Evolutionary conservation across 1,284 basidiomycete genomes (phyloP).

Genomic region (Rhodotorula sp.): DNA sequence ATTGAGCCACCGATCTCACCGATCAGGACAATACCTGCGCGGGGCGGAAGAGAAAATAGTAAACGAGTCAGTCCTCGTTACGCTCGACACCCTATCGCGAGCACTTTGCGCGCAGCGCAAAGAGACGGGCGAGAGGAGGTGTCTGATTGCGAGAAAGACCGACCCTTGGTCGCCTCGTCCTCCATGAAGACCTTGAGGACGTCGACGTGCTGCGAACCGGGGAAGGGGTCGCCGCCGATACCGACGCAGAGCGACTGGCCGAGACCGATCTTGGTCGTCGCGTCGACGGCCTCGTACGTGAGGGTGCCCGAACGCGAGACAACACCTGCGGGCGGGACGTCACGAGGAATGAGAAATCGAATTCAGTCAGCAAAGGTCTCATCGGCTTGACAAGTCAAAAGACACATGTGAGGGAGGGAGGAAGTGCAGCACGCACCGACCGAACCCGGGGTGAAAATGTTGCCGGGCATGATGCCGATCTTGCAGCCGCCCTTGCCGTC

Average conservation of each 20-base stretch:
- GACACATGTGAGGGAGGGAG: not conserved
- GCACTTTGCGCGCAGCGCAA: too few species aligned
- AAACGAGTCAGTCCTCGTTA: not conserved
- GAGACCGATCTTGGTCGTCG: constrained; percentile 93
- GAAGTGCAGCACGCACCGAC: constrained; percentile 62
- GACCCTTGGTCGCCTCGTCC: constrained; percentile 84
- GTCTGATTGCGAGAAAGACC: too few species aligned
- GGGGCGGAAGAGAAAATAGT: not conserved
- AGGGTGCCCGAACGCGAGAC: constrained; percentile 95
- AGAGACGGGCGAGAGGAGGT: too few species aligned
- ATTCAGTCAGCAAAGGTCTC: too few species aligned
- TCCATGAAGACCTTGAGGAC: constrained; percentile 95
- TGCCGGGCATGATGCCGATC: constrained; percentile 99
- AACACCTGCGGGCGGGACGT: constrained; percentile 59
- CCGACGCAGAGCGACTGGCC: constrained; percentile 97
- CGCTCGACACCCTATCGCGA: too few species aligned
- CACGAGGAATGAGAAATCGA: not conserved
- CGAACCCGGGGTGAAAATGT: constrained; percentile 92
- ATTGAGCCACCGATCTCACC: constrained; percentile 99
- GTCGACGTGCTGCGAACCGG: constrained; percentile 92
- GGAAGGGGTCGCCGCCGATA: constrained; percentile 99
- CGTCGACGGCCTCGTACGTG: constrained; percentile 79
- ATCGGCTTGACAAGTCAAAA: not conserved
- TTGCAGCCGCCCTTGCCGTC: constrained; percentile 71
- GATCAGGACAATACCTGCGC: constrained; percentile 89